A percentile compares a stretch with the other conserved stretches of the same genome.
Conservation (phyloP, 768 basidiomycete species). For the Agaricus subrufescens region DNA sequence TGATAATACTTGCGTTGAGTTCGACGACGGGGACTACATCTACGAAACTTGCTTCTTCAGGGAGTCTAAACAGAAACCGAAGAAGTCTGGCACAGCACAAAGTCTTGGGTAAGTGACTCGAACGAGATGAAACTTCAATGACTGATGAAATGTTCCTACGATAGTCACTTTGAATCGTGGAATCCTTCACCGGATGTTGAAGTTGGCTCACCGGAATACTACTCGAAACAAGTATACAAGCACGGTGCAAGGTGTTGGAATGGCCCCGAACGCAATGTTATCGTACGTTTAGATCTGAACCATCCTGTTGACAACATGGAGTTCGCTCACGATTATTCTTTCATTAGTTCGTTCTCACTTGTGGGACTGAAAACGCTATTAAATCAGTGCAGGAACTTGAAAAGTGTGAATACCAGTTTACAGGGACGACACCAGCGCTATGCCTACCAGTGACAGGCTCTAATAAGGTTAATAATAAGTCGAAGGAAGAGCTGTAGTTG, state of each 20-base stretch:
- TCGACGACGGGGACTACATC: conserved; percentile 90
- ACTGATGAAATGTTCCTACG: not conserved
- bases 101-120: conserved; percentile 71
- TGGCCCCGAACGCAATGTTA: conserved; percentile 83
- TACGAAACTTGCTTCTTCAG: conserved; percentile 94
- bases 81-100: conserved; percentile 67
- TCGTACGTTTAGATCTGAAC: conserved; percentile 38
- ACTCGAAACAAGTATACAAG: conserved; percentile 78
- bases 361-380: conserved; percentile 82
- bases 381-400: conserved; percentile 82
- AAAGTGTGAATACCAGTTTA: conserved; percentile 93
- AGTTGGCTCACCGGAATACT: conserved; percentile 68
- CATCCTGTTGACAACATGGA: too few species aligned
- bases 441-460: conserved; percentile 54
- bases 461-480: conserved; percentile 19
- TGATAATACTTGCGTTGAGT: conserved; percentile 73
- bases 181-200: conserved; percentile 53
- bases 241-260: conserved; percentile 94
- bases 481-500: conserved; percentile 38
- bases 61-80: conserved; percentile 83
- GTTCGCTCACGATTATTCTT: not conserved
- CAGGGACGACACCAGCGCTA: conserved; percentile 79
- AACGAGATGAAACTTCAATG: not conserved
- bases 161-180: conserved; percentile 78
- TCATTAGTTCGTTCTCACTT: conserved; percentile 68